phyloP scores from a whole-genome alignment of 1,139 yeast species.

The Magnusiomyces magnusii region DNA sequence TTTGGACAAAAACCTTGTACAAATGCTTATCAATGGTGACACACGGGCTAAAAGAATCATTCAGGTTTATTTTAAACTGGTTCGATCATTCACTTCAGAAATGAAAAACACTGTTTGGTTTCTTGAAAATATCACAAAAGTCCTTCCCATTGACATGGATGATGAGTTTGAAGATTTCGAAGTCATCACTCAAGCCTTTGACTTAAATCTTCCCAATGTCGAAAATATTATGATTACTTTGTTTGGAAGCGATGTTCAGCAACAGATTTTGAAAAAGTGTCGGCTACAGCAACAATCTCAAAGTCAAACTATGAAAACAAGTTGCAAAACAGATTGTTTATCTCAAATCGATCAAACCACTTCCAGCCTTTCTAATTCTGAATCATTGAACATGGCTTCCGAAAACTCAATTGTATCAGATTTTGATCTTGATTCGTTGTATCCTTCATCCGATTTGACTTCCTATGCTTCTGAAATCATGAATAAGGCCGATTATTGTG shows the following conservation, averaged over 20 bases:
- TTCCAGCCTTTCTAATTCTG: not conserved
- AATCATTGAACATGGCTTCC: not conserved
- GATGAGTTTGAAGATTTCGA: slow-evolving; percentile 34
- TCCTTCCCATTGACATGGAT: slow-evolving; percentile 42
- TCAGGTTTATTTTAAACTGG: slow-evolving; percentile 75
- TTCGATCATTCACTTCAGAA: slow-evolving; percentile 74
- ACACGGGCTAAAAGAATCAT: slow-evolving; percentile 80
- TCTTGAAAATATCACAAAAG: slow-evolving; percentile 82
- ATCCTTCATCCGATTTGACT: not conserved
- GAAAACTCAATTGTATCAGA: not conserved
- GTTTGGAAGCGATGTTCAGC: not conserved
- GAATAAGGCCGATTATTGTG: not conserved
- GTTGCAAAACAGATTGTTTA: not conserved
- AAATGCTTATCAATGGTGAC: slow-evolving; percentile 76
- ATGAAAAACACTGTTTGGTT: slow-evolving; percentile 93
- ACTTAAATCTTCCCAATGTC: slow-evolving; percentile 16
- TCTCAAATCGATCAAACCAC: not conserved
- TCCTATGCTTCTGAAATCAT: not conserved
- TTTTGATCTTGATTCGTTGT: not conserved
- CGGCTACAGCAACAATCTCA: not conserved
- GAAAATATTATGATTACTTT: not conserved
- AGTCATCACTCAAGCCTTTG: slow-evolving; percentile 33
- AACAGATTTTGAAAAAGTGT: not conserved
- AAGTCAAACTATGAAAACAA: not conserved
- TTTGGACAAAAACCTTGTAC: slow-evolving; percentile 68